Evolutionary conservation across 2,329 filamentous ascomycete species (phyloP).

Genomic region (Aureobasidium sp.): DNA sequence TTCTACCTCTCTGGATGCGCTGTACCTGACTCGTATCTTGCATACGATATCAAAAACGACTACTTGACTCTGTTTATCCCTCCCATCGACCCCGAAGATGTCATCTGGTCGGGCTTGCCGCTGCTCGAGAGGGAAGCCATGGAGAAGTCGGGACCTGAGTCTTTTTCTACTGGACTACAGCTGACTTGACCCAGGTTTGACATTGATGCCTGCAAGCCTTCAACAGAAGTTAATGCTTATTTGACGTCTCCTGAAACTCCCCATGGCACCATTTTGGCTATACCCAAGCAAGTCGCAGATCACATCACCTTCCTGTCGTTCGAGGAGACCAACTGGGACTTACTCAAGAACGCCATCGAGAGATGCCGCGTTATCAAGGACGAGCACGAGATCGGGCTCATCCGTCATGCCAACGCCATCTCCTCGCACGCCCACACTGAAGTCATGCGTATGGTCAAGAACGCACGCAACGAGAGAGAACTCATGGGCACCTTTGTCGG

Average conservation of each 20-base stretch:
- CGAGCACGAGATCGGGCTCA: constrained; percentile 74
- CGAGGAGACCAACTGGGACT: constrained; percentile 51
- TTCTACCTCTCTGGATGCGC: constrained; percentile 88
- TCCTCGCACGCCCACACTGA: constrained; percentile 70
- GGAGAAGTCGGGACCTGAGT: constrained; percentile 33
- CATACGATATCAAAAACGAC: constrained; percentile 69
- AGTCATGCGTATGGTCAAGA: constrained; percentile 57
- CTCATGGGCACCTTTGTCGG: constrained; percentile 76
- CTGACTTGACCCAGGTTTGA: constrained; percentile 2
- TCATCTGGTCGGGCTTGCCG: constrained; percentile 90
- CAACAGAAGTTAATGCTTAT: constrained; percentile 59
- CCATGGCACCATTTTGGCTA: constrained; percentile 59
- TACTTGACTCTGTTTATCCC: constrained; percentile 86
- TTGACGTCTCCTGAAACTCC: constrained; percentile 48
- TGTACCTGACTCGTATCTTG: constrained; percentile 70
- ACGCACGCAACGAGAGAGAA: constrained; percentile 70
- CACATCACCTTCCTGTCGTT: constrained; percentile 66
- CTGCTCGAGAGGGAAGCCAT: constrained; percentile 69
- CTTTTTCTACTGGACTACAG: background rate
- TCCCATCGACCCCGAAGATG: constrained; percentile 75
- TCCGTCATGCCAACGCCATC: constrained; percentile 73
- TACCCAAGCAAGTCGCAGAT: constrained; percentile 67
- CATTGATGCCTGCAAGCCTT: constrained; percentile 17
- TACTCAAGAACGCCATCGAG: constrained; percentile 64
- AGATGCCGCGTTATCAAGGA: constrained; percentile 75